phyloP scores from a whole-genome alignment of 2,329 filamentous ascomycete genomes.

The Colletotrichum limetticola region DNA sequence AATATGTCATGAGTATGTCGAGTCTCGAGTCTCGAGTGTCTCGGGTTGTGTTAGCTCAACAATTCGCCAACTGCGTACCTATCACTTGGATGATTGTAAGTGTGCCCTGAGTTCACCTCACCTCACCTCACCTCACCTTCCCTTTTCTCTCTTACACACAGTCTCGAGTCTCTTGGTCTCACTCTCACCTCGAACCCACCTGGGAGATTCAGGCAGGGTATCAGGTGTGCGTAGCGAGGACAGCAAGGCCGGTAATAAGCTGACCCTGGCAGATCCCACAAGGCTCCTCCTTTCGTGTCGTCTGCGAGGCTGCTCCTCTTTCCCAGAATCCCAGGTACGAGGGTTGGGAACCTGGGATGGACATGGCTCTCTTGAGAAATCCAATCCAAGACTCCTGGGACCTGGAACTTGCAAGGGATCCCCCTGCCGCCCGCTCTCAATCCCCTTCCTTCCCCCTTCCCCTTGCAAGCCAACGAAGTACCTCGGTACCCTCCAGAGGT shows the following conservation, averaged over 20 bases:
- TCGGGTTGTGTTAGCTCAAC: not conserved
- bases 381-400: constrained; percentile 9
- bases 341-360: not conserved
- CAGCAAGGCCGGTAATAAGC: not conserved
- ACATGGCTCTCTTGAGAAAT: not conserved
- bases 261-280: not conserved
- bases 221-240: constrained; percentile 19
- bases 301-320: not conserved
- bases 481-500: not conserved
- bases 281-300: not conserved
- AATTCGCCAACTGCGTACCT: not conserved
- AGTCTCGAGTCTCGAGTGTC: not conserved
- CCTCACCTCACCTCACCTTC: not conserved
- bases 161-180: not conserved
- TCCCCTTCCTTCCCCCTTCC: not conserved
- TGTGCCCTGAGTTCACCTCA: not conserved
- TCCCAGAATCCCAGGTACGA: constrained; percentile 4
- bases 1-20: not conserved
- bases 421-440: constrained; percentile 3
- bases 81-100: not conserved
- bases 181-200: constrained; percentile 9
- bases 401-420: constrained; percentile 14
- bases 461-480: not conserved
- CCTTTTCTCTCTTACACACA: not conserved
- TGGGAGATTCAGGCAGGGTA: constrained; percentile 18